These are phyloP conservation scores for Lophiotrema nucula DNA, from an alignment of 495 filamentous ascomycete genomes.

Conservation along the genomic window DNA sequence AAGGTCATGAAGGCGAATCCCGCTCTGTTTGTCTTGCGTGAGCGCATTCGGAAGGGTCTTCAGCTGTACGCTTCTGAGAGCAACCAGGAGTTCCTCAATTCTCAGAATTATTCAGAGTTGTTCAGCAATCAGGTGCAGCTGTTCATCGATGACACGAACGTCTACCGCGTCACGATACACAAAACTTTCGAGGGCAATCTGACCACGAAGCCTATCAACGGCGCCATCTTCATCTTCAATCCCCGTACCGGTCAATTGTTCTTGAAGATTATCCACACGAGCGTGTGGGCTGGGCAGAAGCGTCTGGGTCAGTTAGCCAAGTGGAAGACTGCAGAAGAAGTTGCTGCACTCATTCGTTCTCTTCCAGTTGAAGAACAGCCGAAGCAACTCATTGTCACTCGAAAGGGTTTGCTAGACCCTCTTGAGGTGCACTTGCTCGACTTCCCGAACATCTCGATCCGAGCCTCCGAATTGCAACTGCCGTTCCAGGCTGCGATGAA, in stretches of 20 bases:
- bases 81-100: conserved; percentile 99
- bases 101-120: conserved; percentile 98
- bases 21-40: conserved; percentile 90
- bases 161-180: conserved; percentile 99
- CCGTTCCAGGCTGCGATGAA: conserved; percentile 99
- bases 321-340: conserved; percentile 99
- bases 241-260: conserved; percentile 96
- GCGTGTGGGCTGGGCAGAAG: conserved; percentile 99
- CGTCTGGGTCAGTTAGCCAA: conserved; percentile 98
- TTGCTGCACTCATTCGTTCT: conserved; percentile 93
- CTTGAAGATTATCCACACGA: conserved; percentile 99
- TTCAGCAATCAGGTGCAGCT: conserved; percentile 99
- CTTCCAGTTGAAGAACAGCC: conserved; percentile 98
- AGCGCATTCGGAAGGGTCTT: conserved; percentile 98
- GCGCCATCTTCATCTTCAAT: conserved; percentile 99
- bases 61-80: conserved; percentile 98
- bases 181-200: conserved; percentile 99
- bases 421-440: conserved; percentile 96
- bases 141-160: conserved; percentile 99
- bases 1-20: conserved; percentile 99
- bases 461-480: conserved; percentile 94
- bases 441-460: conserved; percentile 99
- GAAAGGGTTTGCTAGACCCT: conserved; percentile 96
- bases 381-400: conserved; percentile 97
- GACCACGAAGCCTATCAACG: conserved; percentile 99